Evolutionary conservation across 2,329 filamentous ascomycete species (phyloP), one percentile per base, ranked within the genome.

Genomic region (Exophiala dermatitidis): DNA sequence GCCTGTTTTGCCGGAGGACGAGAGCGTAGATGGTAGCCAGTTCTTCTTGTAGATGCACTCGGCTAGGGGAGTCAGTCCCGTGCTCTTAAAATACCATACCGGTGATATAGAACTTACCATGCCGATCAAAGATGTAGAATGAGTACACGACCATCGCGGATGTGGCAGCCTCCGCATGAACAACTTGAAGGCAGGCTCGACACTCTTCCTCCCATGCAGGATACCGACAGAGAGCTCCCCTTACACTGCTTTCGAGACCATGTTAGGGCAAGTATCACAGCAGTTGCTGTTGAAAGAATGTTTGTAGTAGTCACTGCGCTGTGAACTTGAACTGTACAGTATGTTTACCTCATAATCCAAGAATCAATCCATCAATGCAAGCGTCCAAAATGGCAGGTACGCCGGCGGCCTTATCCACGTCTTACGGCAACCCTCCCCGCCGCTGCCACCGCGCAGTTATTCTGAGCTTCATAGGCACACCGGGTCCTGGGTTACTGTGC

Each of bases 71-170:
- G 30, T 53, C 50, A 52, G 56, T 28, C 54, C 44, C n/a, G 19
- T 19, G 19, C 19, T 19, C 19, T 6, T 3, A 9, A 44, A 41
- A 9, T 28, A 38, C 12, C 19, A 26, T 7, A 41, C 19, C 28
- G 38, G 28, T 6, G 38, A 41, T 6, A 9, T 3, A 41, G 26
- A 28, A 26, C 81, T 68, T 79, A 96, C 93, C 95, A 73, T 98
- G 93, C 62, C 93, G 86, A 74, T 98, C 93, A 70, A 98, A 98
- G 68, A 98, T 96, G 78, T 95, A 95, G 74, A 98, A 95, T 56
- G 90, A 90, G 74, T 94, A 97, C 71, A 97, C 87, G 57, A 86
- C 84, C 93, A 98, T 97, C 67, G 64, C 75, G 69, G 62, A 47
- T n/a, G 3, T 5, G 7, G 12, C 30, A n/a, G 38, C 19, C n/a